Evolutionary conservation across 2,329 filamentous ascomycete genomes (phyloP), one percentile per base, ranked within the genome.

Genomic region (Dothistroma pini): DNA sequence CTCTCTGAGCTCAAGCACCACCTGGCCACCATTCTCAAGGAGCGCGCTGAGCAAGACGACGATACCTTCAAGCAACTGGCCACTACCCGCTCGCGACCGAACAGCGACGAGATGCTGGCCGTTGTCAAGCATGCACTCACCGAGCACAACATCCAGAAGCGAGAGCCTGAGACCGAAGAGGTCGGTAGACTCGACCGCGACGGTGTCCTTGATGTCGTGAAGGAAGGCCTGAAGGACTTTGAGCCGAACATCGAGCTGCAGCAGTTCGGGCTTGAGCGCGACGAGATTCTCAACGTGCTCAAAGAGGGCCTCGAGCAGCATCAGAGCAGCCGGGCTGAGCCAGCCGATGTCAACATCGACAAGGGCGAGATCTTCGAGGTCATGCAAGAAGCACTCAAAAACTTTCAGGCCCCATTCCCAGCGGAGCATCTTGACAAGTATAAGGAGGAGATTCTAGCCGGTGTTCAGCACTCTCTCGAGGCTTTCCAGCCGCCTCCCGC

Each of bases 171-270:
- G 31, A 57, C 63, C 7, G 67, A 66, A 41, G 63, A 57, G 53
- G 55, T 60, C 19, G 25, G 29, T 22, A 34, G 47, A 12, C 56
- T 78, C 75, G 52, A 79, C 76, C 41, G 78, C 77, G 91, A 96
- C 54, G 91, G 96, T 61, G 90, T 97, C 38, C 84, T 97, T 1
- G 84, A 89, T 31, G 92, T 93, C 2, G 89, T 97, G 14, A 87
- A 88, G 68, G 92, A 96, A 68, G 93, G 93, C 0, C 96, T 92
- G 86, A 93, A 97, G 72, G 90, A 87, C 57, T 96, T 96, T 77
- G 96, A 96, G 76, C 93, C 93, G 0, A 91, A 97, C 69, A 91
- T 96, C 55, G 89, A 96, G 68, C 83, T 96, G 4, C 89, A 96
- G 69, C 91, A 96, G 69, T 89, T 96, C 64, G 93, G 93, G 1